Conservation (phyloP, 257 asterid species). For the Agastache rugosa region DNA sequence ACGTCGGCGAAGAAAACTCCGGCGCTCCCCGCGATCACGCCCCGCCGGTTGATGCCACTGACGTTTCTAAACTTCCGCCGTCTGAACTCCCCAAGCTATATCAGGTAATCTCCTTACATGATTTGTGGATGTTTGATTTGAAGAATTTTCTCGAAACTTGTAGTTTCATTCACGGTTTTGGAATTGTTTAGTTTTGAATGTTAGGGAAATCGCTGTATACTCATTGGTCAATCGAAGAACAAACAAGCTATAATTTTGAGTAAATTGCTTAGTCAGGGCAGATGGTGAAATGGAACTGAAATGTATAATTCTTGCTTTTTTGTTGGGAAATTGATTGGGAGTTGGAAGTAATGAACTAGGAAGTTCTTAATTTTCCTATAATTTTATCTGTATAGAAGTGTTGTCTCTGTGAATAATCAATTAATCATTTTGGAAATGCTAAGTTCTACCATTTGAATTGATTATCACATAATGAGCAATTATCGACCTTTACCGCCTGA, state of each 20-base stretch:
- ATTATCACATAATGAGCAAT: background rate
- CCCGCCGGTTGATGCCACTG: conserved; percentile 36
- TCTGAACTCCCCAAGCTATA: conserved; percentile 63
- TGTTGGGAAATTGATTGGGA: background rate
- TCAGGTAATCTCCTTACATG: conserved; percentile 52
- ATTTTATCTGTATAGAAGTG: too few relatives aligned
- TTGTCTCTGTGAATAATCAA: background rate
- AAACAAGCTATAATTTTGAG: background rate
- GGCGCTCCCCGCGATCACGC: conserved; percentile 36
- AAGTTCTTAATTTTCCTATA: too few relatives aligned
- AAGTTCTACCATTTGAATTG: background rate
- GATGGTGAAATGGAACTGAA: background rate
- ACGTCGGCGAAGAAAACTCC: conserved; percentile 62
- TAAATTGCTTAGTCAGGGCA: conserved; percentile 7
- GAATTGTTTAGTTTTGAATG: background rate
- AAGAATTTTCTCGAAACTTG: background rate
- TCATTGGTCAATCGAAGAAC: background rate
- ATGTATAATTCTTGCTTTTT: too few relatives aligned
- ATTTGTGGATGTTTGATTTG: conserved; percentile 9
- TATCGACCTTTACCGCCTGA: background rate
- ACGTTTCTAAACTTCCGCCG: conserved; percentile 48
- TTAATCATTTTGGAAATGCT: background rate
- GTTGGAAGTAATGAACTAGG: background rate
- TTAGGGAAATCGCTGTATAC: background rate
- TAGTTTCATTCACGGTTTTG: background rate